Evolutionary conservation across 2,329 filamentous ascomycete genomes (phyloP), one percentile per base, ranked within the genome.

Genomic region (Pseudogymnoascus sp.): DNA sequence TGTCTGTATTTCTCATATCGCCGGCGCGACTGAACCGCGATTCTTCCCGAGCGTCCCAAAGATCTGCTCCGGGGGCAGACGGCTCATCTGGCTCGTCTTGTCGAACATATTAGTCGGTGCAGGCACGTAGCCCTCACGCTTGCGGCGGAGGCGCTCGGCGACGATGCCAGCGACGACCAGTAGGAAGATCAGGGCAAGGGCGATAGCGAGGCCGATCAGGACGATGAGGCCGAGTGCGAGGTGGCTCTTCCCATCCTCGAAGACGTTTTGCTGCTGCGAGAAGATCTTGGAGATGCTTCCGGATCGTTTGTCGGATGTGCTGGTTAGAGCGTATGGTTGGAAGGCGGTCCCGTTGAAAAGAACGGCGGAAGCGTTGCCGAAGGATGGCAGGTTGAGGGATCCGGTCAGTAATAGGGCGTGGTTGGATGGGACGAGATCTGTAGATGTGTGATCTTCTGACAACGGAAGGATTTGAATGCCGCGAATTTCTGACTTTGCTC

Each of bases 401-500:
- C 95, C 95, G n/a, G 91, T 91, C 60, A 98, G 79, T 76, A 99
- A 83, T 37, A 99, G 83, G 3, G 86, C 82, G 73, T 95, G 86
- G 66, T 86, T 80, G 16, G 82, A 76, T 61, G 86, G 81, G 14
- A 99, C 77, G 6, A 92, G 78, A 38, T 83, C 76, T 2, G 83
- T 86, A 12, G 80, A 76, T 37, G 78, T 84, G 72, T 98, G 95
- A 14, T 84, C 76, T 59, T 87, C 76, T 0, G 84, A 88, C 19
- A 96, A 75, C 3, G 85, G 83, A 68, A 98, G 87, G 64, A 98
- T 81, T 72, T 98, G 93, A 5, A 99, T 80, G 65, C 90, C 89
- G 61, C 85, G 87, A 67, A 99, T 87, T 19, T 81, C 78, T 1
- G 91, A 92, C 19, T 82, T 82, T 1, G 80, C 72, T 8, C 83